A percentile compares a stretch with the other conserved stretches of the same genome.
These are phyloP conservation scores for Aspergillus novofumigatus DNA, from an alignment of 2,329 filamentous ascomycete genomes.

Conservation along the genomic window DNA sequence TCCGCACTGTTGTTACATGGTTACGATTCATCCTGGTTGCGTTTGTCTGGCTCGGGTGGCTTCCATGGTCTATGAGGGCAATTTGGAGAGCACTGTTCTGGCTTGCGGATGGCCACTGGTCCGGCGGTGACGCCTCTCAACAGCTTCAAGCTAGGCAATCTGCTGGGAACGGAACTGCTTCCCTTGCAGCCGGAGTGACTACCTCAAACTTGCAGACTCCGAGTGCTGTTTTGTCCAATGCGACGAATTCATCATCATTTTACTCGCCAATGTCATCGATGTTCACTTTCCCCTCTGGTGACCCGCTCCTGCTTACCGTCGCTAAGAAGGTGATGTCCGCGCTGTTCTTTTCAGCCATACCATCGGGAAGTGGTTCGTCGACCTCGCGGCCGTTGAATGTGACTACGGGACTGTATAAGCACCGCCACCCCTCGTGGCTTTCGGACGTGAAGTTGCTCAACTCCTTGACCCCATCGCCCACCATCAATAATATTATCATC, in stretches of 20 bases:
- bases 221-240: conserved; percentile 20
- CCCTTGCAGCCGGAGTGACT: conserved; percentile 15
- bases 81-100: conserved; percentile 95
- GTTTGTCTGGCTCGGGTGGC: conserved; percentile 80
- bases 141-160: conserved; percentile 18
- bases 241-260: conserved; percentile 25
- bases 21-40: conserved; percentile 72
- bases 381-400: conserved; percentile 22
- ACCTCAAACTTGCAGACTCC: conserved; percentile 22
- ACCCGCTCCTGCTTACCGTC: conserved; percentile 45
- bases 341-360: conserved; percentile 30
- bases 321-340: conserved; percentile 41
- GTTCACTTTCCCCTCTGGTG: conserved; percentile 39
- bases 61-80: conserved; percentile 86
- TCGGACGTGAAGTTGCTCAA: conserved; percentile 56
- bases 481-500: conserved; percentile 73
- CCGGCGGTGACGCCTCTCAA: conserved; percentile 26
- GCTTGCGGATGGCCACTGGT: conserved; percentile 76
- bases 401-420: conserved; percentile 23
- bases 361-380: conserved; percentile 24
- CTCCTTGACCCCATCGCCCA: conserved; percentile 60
- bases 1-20: conserved; percentile 71
- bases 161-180: conserved; percentile 25
- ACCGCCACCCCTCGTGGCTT: conserved; percentile 48
- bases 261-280: conserved; percentile 37